Evolutionary conservation across 1,284 basidiomycete genomes (phyloP).

Genomic region (Sphaerobolus stellatus): DNA sequence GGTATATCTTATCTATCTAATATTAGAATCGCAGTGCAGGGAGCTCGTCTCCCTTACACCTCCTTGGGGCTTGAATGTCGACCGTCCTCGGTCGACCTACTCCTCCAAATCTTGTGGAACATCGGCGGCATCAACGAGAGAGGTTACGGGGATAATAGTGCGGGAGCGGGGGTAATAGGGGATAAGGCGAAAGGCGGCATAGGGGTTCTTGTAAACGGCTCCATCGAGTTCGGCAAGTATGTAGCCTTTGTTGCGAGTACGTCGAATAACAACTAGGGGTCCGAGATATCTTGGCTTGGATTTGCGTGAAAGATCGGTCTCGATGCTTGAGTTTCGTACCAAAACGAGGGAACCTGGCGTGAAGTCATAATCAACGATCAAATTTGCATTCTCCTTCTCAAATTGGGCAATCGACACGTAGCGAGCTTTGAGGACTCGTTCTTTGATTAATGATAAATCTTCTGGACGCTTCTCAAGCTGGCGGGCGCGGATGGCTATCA

Average conservation of each 20-base stretch:
- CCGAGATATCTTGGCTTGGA: conserved; percentile 32
- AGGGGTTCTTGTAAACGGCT: conserved; percentile 16
- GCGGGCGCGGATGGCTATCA: conserved; percentile 14
- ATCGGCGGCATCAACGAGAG: neutral
- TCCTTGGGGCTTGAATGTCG: neutral
- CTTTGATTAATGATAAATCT: conserved; percentile 16
- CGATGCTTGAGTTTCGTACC: conserved; percentile 34
- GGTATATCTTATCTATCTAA: too few relatives aligned
- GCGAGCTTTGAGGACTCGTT: neutral
- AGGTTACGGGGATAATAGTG: neutral
- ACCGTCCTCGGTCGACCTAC: neutral
- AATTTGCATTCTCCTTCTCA: conserved; percentile 4
- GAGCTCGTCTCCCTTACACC: neutral
- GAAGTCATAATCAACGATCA: conserved; percentile 29
- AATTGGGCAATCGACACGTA: conserved; percentile 18
- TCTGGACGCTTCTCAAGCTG: conserved; percentile 22
- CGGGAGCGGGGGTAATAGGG: conserved; percentile 15
- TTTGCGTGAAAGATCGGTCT: conserved; percentile 34
- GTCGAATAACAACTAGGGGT: conserved; percentile 27
- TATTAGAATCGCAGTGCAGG: neutral
- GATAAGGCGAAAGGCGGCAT: conserved; percentile 19
- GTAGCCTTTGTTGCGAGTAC: neutral
- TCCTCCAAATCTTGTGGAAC: neutral
- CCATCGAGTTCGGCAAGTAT: neutral
- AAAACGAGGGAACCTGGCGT: conserved; percentile 35